Base-by-base conservation (phyloP, 352 stramenopile species). In the Pythium periplocum region DNA sequence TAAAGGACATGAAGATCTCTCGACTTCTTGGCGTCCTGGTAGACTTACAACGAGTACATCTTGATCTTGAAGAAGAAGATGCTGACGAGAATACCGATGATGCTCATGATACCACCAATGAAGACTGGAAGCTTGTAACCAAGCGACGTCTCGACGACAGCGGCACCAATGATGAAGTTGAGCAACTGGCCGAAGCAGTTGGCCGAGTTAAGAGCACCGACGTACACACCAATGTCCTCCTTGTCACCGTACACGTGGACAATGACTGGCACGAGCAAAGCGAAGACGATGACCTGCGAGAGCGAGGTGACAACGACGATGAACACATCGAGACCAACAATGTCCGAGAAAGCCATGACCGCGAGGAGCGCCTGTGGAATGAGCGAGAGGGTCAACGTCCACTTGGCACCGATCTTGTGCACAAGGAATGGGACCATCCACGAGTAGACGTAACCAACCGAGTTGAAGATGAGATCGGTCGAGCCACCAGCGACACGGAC, bases 301-400 rank as follows among this genome's bases (percentile, higher is more conserved):
- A 84, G 71, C 35, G 66, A 64, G 39, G 65, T 81, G 32, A 70
- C 38, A 36, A 77, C 47, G 30, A 87, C 69, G 42, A 85, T 75
- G 36, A 66, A 26, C 26, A 86, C 65, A 53, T 85, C 70, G 32
- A 84, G 7, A 5, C 48, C 49, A 5, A 73, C 61, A 37, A 69
- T 32, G 48, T 77, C 75, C 4, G 59, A 68, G 56, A 83, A 79
- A 10, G 70, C 70, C 72, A 86, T 77, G 36, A 68, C 49, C 57
- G 86, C 77, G 5, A 87, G 51, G 30, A 84, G 41, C 6, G 65
- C 46, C 38, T 87, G 77, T 0, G 74, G 74, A 36, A 86, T 67
- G 41, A 69, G 67, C 12, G 67, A 62, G 6, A 70, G 45, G 32
- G 65, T 69, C 55, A 86, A 35, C 9, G 79, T 59, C 63, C 65